Evolutionary conservation across 1,284 basidiomycete genomes (phyloP).

Genomic region (Ceratobasidium sp.): DNA sequence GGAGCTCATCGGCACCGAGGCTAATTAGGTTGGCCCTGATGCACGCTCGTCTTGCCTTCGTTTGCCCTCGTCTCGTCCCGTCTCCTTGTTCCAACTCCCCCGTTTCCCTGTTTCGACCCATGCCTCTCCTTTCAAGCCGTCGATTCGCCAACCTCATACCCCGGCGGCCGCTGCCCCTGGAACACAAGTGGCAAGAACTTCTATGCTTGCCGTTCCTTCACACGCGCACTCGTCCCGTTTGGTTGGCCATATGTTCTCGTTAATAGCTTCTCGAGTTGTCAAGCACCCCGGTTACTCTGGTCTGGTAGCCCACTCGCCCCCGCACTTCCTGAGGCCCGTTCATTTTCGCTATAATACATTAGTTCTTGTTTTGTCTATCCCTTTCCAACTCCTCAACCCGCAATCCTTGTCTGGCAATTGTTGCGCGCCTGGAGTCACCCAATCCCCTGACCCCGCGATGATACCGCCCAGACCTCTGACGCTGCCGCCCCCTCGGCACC

Average conservation of each 20-base stretch:
- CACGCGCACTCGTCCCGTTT: conserved; percentile 30
- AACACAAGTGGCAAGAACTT: neutral
- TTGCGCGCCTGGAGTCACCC: conserved; percentile 34
- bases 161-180: neutral
- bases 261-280: conserved; percentile 15
- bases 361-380: neutral
- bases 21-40: conserved; percentile 15
- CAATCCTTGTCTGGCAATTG: conserved; percentile 17
- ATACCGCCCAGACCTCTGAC: conserved; percentile 20
- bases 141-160: neutral
- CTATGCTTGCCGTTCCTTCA: conserved; percentile 26
- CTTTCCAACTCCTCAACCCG: conserved; percentile 5
- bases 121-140: neutral
- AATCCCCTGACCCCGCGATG: conserved; percentile 1
- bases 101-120: neutral
- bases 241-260: conserved; percentile 12
- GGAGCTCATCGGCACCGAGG: conserved; percentile 34
- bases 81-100: too few relatives aligned
- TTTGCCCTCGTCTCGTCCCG: neutral
- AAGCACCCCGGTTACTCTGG: neutral
- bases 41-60: neutral
- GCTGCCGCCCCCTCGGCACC: conserved; percentile 6
- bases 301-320: neutral
- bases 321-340: neutral
- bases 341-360: conserved; percentile 8